Evolutionary conservation across 2,329 filamentous ascomycete species (phyloP).

Genomic region (Pseudocercospora vitis): DNA sequence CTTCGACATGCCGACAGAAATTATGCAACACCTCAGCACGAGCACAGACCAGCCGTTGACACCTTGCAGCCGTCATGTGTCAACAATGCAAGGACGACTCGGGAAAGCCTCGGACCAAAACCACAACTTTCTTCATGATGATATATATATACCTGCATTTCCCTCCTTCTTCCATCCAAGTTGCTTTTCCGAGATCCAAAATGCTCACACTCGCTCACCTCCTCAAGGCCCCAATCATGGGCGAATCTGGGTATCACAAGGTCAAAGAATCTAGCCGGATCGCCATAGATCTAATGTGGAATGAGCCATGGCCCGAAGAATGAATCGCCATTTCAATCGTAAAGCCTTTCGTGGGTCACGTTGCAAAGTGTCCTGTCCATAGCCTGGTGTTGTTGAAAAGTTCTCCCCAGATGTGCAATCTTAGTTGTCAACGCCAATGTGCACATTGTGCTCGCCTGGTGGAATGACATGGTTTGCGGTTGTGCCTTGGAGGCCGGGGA

Average conservation of each 20-base stretch:
- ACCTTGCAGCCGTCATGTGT: background rate
- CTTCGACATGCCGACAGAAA: background rate
- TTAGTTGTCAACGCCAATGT: slow-evolving; percentile 60
- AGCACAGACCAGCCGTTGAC: background rate
- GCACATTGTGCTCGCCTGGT: slow-evolving; percentile 60
- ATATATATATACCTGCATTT: no score
- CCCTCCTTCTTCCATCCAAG: no score
- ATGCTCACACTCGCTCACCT: background rate
- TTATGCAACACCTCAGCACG: background rate
- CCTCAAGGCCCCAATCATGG: background rate
- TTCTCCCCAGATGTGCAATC: background rate
- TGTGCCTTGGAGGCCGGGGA: slow-evolving; percentile 66
- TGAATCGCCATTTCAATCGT: slow-evolving; percentile 8
- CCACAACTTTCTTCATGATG: background rate
- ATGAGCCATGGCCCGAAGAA: background rate
- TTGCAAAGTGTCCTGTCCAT: background rate
- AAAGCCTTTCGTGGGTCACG: background rate
- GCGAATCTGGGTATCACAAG: slow-evolving; percentile 7
- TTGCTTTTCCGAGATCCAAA: background rate
- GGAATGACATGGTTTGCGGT: slow-evolving; percentile 59
- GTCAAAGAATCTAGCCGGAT: slow-evolving; percentile 3
- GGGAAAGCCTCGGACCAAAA: background rate
- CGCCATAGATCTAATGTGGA: background rate
- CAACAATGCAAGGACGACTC: background rate
- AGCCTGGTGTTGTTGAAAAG: background rate